A percentile compares a stretch with the other conserved stretches of the same genome.
phyloP scores from a whole-genome alignment of 208 protist species.

The Acanthamoeba rhysodes region DNA sequence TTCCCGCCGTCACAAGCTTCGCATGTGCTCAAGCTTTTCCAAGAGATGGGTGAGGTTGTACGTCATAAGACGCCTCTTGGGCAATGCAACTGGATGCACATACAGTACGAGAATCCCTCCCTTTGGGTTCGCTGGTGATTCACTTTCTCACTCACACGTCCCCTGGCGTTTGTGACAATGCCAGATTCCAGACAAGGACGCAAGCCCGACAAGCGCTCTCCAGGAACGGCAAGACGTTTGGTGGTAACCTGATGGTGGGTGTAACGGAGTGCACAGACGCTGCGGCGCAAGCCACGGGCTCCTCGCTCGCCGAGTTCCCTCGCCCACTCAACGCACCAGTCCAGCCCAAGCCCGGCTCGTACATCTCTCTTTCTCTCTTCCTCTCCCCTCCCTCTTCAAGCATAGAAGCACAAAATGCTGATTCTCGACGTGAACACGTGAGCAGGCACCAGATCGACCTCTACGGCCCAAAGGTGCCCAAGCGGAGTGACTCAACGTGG shows the following conservation, averaged over 20 bases:
- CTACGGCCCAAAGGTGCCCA: slow-evolving; percentile 24
- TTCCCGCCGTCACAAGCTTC: slow-evolving; percentile 45
- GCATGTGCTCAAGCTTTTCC: slow-evolving; percentile 41
- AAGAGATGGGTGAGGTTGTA: slow-evolving; percentile 53
- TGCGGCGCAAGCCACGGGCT: neutral
- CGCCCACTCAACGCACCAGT: slow-evolving; percentile 33
- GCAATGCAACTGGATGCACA: slow-evolving; percentile 64
- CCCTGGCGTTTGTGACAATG: neutral
- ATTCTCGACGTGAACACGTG: neutral
- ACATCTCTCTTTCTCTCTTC: neutral
- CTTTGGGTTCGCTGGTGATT: neutral
- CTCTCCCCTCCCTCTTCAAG: neutral
- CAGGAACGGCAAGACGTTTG: slow-evolving; percentile 46
- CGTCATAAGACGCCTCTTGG: slow-evolving; percentile 25
- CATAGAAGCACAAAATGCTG: too few relatives aligned
- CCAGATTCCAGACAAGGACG: slow-evolving; percentile 31
- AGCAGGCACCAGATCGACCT: slow-evolving; percentile 8
- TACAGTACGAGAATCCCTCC: neutral
- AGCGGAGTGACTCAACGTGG: slow-evolving; percentile 35
- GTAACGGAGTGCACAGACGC: slow-evolving; percentile 40
- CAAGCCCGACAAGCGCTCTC: slow-evolving; percentile 37
- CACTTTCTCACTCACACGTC: neutral
- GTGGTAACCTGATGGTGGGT: slow-evolving; percentile 55
- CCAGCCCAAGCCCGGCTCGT: slow-evolving; percentile 27
- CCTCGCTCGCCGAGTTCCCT: slow-evolving; percentile 43